A percentile compares a stretch with the other conserved stretches of the same genome.
phyloP scores from a whole-genome alignment of 257 asterid species.

The Gardenia jasminoides region DNA sequence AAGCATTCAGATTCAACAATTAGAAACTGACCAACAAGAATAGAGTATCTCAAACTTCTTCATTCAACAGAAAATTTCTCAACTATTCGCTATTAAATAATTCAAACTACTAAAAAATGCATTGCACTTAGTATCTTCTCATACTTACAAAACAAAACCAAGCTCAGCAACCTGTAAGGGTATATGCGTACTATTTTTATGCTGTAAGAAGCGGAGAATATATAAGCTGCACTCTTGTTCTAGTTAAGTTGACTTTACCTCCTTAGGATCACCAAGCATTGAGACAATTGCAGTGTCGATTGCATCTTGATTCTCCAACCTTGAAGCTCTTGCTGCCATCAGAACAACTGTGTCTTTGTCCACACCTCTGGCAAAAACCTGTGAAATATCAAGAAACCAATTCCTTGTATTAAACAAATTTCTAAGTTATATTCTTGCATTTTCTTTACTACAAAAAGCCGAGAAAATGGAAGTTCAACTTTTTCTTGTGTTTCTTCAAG shows the following conservation, averaged over 20 bases:
- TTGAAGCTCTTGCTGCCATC: slow-evolving; percentile 70
- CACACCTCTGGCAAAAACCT: slow-evolving; percentile 50
- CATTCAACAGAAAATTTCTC: neutral
- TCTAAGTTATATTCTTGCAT: neutral
- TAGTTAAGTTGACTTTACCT: slow-evolving; percentile 35
- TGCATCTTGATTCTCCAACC: slow-evolving; percentile 71
- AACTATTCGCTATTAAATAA: neutral
- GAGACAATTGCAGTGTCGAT: slow-evolving; percentile 67
- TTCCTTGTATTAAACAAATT: neutral
- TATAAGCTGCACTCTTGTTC: neutral
- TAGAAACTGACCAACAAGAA: neutral
- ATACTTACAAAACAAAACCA: neutral
- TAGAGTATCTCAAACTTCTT: neutral
- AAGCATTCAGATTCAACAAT: neutral
- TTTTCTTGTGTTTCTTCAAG: too few species aligned
- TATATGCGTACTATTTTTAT: neutral
- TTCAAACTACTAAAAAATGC: neutral
- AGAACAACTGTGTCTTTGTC: slow-evolving; percentile 51
- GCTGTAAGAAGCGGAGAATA: neutral
- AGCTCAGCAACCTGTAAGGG: neutral
- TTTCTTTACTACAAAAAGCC: too few species aligned
- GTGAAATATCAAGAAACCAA: neutral
- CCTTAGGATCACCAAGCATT: slow-evolving; percentile 63
- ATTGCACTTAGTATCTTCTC: neutral
- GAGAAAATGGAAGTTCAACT: too few species aligned